Conservation (phyloP, 495 filamentous ascomycete genomes). For the Neurospora tetrasperma region DNA sequence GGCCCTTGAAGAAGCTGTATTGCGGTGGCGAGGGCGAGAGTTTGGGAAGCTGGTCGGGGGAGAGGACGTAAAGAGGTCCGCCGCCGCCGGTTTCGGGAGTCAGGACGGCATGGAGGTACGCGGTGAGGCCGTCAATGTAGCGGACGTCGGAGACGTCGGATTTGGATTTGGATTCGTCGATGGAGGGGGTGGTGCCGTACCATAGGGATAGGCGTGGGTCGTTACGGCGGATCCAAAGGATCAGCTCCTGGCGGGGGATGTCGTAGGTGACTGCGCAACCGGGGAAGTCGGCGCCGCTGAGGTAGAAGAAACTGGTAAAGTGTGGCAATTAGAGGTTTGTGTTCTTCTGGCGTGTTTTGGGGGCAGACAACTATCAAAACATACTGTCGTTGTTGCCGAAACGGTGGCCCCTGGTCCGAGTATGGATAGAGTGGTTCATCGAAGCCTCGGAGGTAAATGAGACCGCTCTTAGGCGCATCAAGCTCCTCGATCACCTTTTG, state of each 20-base stretch:
- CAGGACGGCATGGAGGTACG: conserved; percentile 23
- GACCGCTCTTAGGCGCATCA: conserved; percentile 41
- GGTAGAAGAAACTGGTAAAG: conserved; percentile 50
- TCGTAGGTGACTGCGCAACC: conserved; percentile 55
- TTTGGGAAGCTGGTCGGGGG: conserved; percentile 31
- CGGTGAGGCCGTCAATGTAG: conserved; percentile 25
- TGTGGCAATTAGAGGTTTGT: background rate
- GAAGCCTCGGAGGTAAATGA: conserved; percentile 51
- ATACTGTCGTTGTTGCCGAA: conserved; percentile 56
- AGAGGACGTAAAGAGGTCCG: conserved; percentile 31
- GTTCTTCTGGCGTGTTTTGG: background rate
- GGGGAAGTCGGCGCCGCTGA: conserved; percentile 50
- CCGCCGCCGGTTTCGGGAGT: conserved; percentile 10
- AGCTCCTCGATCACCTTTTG: conserved; percentile 60
- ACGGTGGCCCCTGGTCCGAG: conserved; percentile 47
- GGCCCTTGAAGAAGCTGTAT: background rate
- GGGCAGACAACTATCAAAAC: conserved; percentile 1
- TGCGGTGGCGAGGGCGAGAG: conserved; percentile 16
- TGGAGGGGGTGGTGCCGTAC: conserved; percentile 46
- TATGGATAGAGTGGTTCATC: conserved; percentile 42
- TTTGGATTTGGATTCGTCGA: conserved; percentile 38
- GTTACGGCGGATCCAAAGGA: conserved; percentile 50
- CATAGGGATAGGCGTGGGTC: conserved; percentile 48
- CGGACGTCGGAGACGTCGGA: conserved; percentile 45
- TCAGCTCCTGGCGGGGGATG: conserved; percentile 44